phyloP scores from a whole-genome alignment of 306 rosid genomes.

The Dalbergia cultrata region DNA sequence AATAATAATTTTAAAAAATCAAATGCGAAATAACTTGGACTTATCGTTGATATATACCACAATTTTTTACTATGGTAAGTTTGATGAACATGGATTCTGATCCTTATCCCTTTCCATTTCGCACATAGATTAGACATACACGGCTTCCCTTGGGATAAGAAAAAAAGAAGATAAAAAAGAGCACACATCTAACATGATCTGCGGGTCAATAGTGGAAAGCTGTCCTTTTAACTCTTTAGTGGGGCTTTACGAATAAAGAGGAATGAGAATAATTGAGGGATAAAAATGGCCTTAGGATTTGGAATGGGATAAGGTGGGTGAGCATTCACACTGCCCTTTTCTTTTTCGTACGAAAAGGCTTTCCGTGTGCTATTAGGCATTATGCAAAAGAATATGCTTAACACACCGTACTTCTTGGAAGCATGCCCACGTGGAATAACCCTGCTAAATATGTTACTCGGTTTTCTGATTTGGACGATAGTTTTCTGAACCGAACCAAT shows the following conservation, averaged over 20 bases:
- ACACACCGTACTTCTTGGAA: neutral
- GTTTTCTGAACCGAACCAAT: too few relatives aligned
- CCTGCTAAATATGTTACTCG: neutral
- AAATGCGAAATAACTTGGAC: neutral
- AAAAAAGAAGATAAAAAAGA: neutral
- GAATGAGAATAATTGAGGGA: constrained; percentile 8
- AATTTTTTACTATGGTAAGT: neutral
- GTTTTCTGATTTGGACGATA: neutral
- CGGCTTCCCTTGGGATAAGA: neutral
- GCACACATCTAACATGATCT: neutral
- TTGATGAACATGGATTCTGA: neutral
- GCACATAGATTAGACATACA: neutral
- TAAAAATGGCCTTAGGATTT: constrained; percentile 28
- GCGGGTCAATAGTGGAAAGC: constrained; percentile 9
- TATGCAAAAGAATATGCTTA: constrained; percentile 27
- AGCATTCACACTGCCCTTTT: neutral
- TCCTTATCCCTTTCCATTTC: neutral
- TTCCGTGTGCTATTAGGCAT: constrained; percentile 7
- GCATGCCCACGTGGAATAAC: constrained; percentile 41
- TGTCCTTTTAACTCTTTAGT: neutral
- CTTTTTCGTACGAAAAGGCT: constrained; percentile 19
- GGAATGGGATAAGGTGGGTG: constrained; percentile 31
- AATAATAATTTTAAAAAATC: too few relatives aligned
- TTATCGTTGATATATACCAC: too few relatives aligned
- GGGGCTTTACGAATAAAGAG: constrained; percentile 33